phyloP scores from a whole-genome alignment of 805 yeast species.

The Scheffersomyces lignosus region DNA sequence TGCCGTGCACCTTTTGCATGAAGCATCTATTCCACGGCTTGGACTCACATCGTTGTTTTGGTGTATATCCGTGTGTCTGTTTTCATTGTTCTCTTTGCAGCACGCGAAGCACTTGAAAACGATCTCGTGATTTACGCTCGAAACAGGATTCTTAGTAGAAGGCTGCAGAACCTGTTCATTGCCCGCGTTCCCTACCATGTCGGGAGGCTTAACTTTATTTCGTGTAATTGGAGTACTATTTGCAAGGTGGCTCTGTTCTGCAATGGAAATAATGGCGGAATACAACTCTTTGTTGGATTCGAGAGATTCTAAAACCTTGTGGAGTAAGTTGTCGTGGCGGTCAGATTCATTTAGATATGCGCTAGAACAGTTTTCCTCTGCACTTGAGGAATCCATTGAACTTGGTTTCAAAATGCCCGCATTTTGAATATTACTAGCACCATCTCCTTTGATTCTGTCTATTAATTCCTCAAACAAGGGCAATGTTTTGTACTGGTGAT shows the following conservation, averaged over 20 bases:
- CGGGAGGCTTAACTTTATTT: too few relatives aligned
- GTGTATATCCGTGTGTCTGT: too few relatives aligned
- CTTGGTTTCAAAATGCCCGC: neutral
- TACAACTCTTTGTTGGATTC: neutral
- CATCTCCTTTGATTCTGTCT: constrained; percentile 2
- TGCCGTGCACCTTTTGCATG: neutral
- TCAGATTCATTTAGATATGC: neutral
- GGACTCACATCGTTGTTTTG: too few relatives aligned
- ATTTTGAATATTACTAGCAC: neutral
- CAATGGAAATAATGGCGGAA: neutral
- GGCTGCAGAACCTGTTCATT: too few relatives aligned
- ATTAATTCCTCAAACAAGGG: constrained; percentile 9
- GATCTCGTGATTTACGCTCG: too few relatives aligned
- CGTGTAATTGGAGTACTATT: too few relatives aligned
- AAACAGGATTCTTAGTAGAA: too few relatives aligned
- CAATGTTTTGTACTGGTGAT: constrained; percentile 2
- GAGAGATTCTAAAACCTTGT: neutral
- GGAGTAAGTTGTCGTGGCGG: neutral
- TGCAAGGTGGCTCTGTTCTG: neutral
- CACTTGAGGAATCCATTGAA: neutral
- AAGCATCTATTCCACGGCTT: neutral
- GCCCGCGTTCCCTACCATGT: too few relatives aligned
- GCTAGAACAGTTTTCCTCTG: too few relatives aligned
- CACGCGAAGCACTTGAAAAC: too few relatives aligned
- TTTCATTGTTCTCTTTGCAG: too few relatives aligned